Conservation (phyloP, 495 filamentous ascomycete species). For the Penicillium canescens region DNA sequence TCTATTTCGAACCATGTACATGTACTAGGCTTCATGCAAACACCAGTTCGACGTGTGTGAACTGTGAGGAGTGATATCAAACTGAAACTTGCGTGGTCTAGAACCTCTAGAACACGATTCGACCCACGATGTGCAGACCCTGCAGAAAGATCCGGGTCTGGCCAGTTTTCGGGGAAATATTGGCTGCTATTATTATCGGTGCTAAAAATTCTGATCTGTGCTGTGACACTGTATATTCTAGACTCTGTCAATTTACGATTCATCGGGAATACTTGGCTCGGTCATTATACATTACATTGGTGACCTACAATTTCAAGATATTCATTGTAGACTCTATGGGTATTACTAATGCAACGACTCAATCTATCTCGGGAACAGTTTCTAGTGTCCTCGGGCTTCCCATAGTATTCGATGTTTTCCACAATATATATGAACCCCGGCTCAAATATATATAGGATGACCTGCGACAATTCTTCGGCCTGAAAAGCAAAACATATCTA, state of each 20-base stretch:
- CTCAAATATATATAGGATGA: no score
- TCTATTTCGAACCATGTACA: neutral
- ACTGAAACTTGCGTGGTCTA: conserved; percentile 7
- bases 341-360: no score
- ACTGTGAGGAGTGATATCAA: conserved; percentile 1
- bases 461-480: no score
- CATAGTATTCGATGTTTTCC: no score
- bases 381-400: no score
- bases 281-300: neutral
- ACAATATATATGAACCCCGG: no score
- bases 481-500: neutral
- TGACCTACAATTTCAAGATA: no score
- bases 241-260: neutral
- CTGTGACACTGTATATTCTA: neutral
- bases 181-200: neutral
- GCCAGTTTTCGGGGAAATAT: no score
- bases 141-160: no score
- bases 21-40: neutral
- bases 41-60: neutral
- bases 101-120: neutral
- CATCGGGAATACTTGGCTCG: neutral
- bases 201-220: neutral
- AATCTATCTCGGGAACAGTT: no score
- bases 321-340: no score
- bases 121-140: conserved; percentile 1